Conservation (phyloP, 768 basidiomycete species). For the Suillus discolor region DNA sequence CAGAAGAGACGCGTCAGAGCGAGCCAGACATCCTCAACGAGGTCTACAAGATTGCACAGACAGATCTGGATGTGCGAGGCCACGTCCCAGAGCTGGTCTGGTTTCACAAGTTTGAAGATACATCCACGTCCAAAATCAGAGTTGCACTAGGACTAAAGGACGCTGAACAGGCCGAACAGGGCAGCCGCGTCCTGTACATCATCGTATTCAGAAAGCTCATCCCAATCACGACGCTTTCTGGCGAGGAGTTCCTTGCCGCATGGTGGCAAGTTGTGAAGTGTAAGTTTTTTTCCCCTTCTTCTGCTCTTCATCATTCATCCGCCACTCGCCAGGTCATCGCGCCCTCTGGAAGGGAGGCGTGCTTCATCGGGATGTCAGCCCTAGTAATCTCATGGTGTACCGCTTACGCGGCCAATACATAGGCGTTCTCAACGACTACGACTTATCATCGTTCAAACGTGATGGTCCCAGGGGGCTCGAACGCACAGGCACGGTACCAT, state of each 20-base stretch:
- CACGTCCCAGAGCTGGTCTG: neutral
- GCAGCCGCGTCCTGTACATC: slow-evolving; percentile 13
- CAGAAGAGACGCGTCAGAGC: neutral
- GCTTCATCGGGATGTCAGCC: neutral
- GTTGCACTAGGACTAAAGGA: neutral
- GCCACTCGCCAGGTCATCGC: slow-evolving; percentile 8
- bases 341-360: slow-evolving; percentile 5
- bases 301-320: neutral
- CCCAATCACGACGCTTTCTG: slow-evolving; percentile 4
- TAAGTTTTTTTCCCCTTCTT: neutral
- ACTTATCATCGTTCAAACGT: neutral
- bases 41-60: neutral
- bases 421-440: slow-evolving; percentile 8
- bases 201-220: slow-evolving; percentile 4
- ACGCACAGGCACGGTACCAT: slow-evolving; percentile 18
- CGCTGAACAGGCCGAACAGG: neutral
- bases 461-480: neutral
- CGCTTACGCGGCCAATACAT: neutral
- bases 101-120: neutral
- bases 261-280: slow-evolving; percentile 12
- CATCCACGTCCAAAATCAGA: slow-evolving; percentile 1
- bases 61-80: no score
- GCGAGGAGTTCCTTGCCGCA: neutral
- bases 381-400: neutral
- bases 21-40: neutral